Evolutionary conservation across 2,329 filamentous ascomycete species (phyloP), one percentile per base, ranked within the genome.

Genomic region (Keithomyces neogunnii): DNA sequence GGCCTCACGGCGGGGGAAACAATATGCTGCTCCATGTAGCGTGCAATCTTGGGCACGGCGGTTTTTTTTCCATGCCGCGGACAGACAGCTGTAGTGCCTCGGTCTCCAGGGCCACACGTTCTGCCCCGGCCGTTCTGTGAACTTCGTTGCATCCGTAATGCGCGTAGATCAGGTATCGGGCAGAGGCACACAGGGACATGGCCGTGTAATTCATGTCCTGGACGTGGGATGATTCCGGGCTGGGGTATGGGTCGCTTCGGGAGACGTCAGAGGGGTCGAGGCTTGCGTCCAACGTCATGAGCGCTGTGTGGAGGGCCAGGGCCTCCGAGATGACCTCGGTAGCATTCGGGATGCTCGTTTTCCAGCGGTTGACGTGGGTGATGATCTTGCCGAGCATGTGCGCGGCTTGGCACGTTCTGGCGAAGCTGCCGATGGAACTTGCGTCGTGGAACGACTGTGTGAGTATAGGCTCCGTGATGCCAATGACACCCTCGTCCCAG

Each of bases 321-420:
- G 55, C 59, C 26, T 62, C 59, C 4, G 36, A 33, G 1, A 60
- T 35, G 3, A 53, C 36, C 5, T 56, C 49, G 4, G 38, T 40
- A 19, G 51, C 51, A 3, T 4, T 33, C 28, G 30, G 48, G 31
- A 33, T 52, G 4, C 33, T 38, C 26, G 53, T 38, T 33, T 36
- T 44, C 10, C 38, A 40, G 38, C 38, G 38, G 13, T 40, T 40
- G 38, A 40, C 13, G 40, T 58, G 57, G 5, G 31, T 29, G 30
- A 57, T 51, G 3, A 58, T 55, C 38, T 56, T 60, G 42, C 54
- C 49, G 19, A 60, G 48, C 40, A 59, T 55, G 31, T 59, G 57
- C 3, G 57, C 53, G 13, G 54, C 56, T 13, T 60, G 57, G 29
- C 58, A 60, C 5, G 51, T 52, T 45, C 50, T 33, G 0, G 58